phyloP scores from a whole-genome alignment of 345 rosid species.

The Mercurialis annua region DNA sequence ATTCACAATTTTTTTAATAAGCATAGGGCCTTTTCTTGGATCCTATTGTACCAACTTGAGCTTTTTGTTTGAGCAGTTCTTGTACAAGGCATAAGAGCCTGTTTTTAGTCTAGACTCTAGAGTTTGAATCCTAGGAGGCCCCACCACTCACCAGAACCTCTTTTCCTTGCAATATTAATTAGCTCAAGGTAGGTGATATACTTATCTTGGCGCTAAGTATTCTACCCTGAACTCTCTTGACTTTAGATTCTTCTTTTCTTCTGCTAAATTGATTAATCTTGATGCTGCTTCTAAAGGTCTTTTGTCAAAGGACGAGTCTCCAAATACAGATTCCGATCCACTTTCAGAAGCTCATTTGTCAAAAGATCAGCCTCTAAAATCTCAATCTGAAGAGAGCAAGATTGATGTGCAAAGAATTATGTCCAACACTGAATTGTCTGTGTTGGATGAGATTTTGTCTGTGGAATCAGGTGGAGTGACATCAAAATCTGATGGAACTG shows the following conservation, averaged over 20 bases:
- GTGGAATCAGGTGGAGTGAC: constrained; percentile 42
- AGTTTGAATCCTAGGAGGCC: not conserved
- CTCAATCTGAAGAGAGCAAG: constrained; percentile 36
- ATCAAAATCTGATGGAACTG: constrained; percentile 34
- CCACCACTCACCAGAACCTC: no score
- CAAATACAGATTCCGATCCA: constrained; percentile 33
- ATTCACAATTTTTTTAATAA: not conserved
- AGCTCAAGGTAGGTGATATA: not conserved
- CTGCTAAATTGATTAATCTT: not conserved
- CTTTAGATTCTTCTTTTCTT: not conserved
- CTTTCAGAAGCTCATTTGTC: constrained; percentile 7
- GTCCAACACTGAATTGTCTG: constrained; percentile 41
- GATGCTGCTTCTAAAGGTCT: constrained; percentile 31
- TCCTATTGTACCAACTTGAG: not conserved
- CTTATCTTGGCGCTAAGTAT: not conserved
- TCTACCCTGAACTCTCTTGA: no score
- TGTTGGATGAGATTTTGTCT: constrained; percentile 77
- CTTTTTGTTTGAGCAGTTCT: not conserved
- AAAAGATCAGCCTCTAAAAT: constrained; percentile 46
- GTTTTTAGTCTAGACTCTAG: not conserved
- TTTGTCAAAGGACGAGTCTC: constrained; percentile 48
- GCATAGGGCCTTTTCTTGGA: not conserved
- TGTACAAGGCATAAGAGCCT: not conserved
- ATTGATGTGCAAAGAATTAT: constrained; percentile 24
- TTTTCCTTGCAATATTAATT: no score